A percentile compares a stretch with the other conserved stretches of the same genome.
Conservation (phyloP, 345 rosid genomes). For the Bretschneidera sinensis region DNA sequence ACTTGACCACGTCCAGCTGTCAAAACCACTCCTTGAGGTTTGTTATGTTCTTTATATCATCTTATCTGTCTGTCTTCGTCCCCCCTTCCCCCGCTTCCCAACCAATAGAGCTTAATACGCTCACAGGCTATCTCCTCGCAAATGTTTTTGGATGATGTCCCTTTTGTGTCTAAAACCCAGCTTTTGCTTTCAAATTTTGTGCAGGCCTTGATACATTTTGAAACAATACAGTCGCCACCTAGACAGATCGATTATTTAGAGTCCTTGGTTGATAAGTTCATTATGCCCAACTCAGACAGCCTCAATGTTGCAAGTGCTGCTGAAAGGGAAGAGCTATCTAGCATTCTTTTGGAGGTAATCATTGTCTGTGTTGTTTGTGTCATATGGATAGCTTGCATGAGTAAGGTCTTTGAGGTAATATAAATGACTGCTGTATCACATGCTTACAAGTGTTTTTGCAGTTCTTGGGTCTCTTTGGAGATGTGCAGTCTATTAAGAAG, state of each 20-base stretch:
- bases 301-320: constrained; percentile 38
- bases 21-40: constrained; percentile 79
- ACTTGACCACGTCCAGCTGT: constrained; percentile 68
- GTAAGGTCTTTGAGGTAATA: too few species aligned
- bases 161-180: background rate
- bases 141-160: background rate
- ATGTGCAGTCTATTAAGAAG: constrained; percentile 51
- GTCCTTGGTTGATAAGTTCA: constrained; percentile 63
- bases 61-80: constrained; percentile 2
- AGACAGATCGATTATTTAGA: constrained; percentile 71
- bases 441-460: constrained; percentile 25
- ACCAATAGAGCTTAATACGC: background rate
- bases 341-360: constrained; percentile 80
- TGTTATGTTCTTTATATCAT: background rate
- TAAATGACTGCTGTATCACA: too few species aligned
- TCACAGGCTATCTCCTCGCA: background rate
- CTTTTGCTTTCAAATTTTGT: constrained; percentile 9
- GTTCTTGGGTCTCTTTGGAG: constrained; percentile 84
- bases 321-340: constrained; percentile 88
- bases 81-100: background rate
- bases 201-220: constrained; percentile 70
- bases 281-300: constrained; percentile 50
- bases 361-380: background rate
- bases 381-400: background rate
- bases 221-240: constrained; percentile 60